phyloP scores from a whole-genome alignment of 805 yeast species.

The Ogataea polymorpha region DNA sequence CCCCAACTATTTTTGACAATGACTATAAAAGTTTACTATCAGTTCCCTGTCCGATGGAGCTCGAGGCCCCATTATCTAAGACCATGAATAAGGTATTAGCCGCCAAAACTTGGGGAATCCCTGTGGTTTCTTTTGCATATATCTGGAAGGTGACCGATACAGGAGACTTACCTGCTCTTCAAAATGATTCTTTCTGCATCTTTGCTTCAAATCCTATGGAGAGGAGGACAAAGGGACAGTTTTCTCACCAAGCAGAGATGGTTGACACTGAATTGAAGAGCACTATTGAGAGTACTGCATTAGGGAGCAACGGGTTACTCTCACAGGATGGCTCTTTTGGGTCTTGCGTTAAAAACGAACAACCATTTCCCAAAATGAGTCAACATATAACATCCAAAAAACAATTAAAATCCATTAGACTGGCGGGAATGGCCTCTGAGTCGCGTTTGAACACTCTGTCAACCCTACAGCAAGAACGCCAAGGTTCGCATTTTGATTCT shows the following conservation, averaged over 20 bases:
- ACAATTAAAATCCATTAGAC: background rate
- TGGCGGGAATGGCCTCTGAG: background rate
- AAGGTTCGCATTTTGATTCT: no score
- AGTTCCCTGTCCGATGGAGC: background rate
- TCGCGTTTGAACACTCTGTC: no score
- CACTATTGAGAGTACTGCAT: background rate
- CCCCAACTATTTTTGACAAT: background rate
- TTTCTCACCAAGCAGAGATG: no score
- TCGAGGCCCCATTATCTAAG: background rate
- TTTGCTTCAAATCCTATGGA: background rate
- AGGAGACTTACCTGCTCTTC: slow-evolving; percentile 32
- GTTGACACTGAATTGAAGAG: background rate
- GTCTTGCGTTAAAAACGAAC: background rate
- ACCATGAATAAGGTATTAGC: slow-evolving; percentile 51
- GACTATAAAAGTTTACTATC: background rate
- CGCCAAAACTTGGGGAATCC: slow-evolving; percentile 55
- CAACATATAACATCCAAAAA: background rate
- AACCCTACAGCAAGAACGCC: no score
- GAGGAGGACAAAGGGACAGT: background rate
- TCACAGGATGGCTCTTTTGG: no score
- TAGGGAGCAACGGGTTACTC: no score
- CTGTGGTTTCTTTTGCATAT: slow-evolving; percentile 54
- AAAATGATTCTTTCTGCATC: background rate
- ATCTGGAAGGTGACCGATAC: slow-evolving; percentile 48
- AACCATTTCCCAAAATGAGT: background rate